Percentiles rank a stretch among this genome's conserved stretches.
phyloP scores from a whole-genome alignment of 441 rosid genomes.

The Daphne laureola region DNA sequence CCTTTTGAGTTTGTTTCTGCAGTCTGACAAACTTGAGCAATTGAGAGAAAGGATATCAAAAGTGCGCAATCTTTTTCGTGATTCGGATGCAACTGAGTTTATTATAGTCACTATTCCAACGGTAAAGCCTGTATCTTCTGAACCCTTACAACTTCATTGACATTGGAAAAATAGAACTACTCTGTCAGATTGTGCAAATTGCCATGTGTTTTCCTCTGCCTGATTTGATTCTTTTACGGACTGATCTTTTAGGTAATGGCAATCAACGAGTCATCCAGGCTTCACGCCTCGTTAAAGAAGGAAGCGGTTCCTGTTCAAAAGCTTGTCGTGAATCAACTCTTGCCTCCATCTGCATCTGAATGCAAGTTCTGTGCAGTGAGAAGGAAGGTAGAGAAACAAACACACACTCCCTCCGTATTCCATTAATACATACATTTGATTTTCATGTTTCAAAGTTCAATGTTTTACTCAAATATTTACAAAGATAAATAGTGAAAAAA shows the following conservation, averaged over 20 bases:
- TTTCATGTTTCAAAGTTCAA: no score
- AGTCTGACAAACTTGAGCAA: conserved; percentile 54
- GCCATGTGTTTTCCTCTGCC: neutral
- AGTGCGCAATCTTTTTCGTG: conserved; percentile 61
- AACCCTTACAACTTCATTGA: no score
- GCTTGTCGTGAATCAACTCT: conserved; percentile 60
- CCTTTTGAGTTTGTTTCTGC: conserved; percentile 14
- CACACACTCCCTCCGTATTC: no score
- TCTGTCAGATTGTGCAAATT: no score
- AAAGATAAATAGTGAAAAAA: no score
- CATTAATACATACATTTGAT: no score
- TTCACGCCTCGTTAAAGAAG: conserved; percentile 55
- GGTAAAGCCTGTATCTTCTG: conserved; percentile 21
- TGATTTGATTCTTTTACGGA: conserved; percentile 3
- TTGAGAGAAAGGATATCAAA: conserved; percentile 59
- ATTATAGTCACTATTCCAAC: conserved; percentile 76
- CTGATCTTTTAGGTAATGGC: conserved; percentile 52
- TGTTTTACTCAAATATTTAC: no score
- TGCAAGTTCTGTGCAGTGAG: conserved; percentile 64
- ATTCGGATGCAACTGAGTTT: conserved; percentile 53
- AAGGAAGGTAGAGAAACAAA: conserved; percentile 38
- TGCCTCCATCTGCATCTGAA: conserved; percentile 49
- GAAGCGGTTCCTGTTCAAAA: conserved; percentile 57
- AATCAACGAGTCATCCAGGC: conserved; percentile 64
- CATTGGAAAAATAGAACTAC: no score